Percentiles rank a stretch among this genome's conserved stretches.
Conservation (phyloP, 306 rosid genomes). For the Canavalia ensiformis region DNA sequence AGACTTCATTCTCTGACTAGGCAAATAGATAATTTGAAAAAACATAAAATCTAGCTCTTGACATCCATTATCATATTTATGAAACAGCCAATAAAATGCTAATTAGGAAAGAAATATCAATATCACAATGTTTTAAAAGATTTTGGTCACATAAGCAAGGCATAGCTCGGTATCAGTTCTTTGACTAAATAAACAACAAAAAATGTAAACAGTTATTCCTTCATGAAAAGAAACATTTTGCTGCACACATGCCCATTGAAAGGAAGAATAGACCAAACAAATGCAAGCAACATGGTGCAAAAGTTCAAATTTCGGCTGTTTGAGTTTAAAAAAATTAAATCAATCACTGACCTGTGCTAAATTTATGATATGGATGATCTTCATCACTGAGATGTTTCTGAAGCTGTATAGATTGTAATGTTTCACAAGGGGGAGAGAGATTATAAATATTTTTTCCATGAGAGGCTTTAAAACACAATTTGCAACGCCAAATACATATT, state of each 20-base stretch:
- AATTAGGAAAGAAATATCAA: slow-evolving; percentile 22
- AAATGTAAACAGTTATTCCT: not conserved
- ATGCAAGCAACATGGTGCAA: slow-evolving; percentile 31
- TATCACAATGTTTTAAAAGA: slow-evolving; percentile 8
- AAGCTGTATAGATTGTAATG: slow-evolving; percentile 70
- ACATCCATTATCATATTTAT: slow-evolving; percentile 11
- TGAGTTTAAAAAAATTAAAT: slow-evolving; percentile 28
- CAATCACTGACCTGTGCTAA: slow-evolving; percentile 80
- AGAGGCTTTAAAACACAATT: slow-evolving; percentile 25
- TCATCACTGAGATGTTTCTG: slow-evolving; percentile 82
- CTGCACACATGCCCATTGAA: slow-evolving; percentile 14
- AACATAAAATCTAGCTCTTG: slow-evolving; percentile 19
- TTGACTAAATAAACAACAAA: slow-evolving; percentile 35
- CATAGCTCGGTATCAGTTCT: slow-evolving; percentile 1
- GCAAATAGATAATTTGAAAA: slow-evolving; percentile 21
- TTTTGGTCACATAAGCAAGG: slow-evolving; percentile 19
- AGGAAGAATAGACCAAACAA: slow-evolving; percentile 28
- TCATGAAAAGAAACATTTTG: slow-evolving; percentile 40
- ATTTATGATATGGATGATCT: slow-evolving; percentile 91
- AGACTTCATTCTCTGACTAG: slow-evolving; percentile 14
- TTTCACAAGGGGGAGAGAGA: slow-evolving; percentile 41
- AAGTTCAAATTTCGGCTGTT: slow-evolving; percentile 32
- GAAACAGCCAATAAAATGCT: slow-evolving; percentile 14
- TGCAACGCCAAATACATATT: slow-evolving; percentile 29
- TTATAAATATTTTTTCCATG: slow-evolving; percentile 42